These are phyloP conservation scores for Coemansia erecta DNA, from an alignment of 192 early-diverging fungal genomes.

Conservation along the genomic window DNA sequence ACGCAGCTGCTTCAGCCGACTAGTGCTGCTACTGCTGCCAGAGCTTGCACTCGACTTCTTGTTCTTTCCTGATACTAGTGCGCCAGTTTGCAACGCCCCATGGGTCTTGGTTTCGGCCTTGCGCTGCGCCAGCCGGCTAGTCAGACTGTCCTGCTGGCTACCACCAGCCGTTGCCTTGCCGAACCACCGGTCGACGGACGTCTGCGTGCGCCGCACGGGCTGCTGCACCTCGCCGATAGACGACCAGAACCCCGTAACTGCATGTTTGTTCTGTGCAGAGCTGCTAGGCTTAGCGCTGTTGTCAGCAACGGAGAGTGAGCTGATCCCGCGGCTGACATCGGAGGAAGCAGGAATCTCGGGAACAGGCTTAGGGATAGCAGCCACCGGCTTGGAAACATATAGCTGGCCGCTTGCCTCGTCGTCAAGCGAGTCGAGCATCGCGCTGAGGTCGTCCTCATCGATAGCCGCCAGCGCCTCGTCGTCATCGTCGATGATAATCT, in stretches of 20 bases:
- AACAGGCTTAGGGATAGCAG: no score
- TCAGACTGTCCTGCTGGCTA: slow-evolving; percentile 2
- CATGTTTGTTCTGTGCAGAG: no score
- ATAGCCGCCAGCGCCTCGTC: slow-evolving; percentile 34
- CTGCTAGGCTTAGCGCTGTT: no score
- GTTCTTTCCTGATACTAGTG: neutral
- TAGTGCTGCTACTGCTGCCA: neutral
- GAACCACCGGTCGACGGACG: slow-evolving; percentile 31
- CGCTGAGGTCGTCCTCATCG: slow-evolving; percentile 27
- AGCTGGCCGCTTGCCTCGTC: neutral
- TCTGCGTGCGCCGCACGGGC: slow-evolving; percentile 25
- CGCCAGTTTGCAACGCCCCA: neutral
- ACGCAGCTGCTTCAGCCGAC: slow-evolving; percentile 20
- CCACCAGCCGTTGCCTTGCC: neutral
- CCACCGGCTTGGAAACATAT: neutral
- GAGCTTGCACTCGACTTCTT: slow-evolving; percentile 3
- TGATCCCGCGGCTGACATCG: no score
- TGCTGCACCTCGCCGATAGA: slow-evolving; percentile 12
- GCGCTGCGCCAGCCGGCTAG: neutral
- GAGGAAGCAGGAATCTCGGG: no score
- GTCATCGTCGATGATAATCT: slow-evolving; percentile 39
- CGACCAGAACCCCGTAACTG: no score
- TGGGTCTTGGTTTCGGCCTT: neutral
- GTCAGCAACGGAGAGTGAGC: no score
- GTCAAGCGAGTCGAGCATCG: neutral